A percentile compares a stretch with the other conserved stretches of the same genome.
phyloP scores from a whole-genome alignment of 83 land plant genomes.

The Diphasiastrum complanatum region DNA sequence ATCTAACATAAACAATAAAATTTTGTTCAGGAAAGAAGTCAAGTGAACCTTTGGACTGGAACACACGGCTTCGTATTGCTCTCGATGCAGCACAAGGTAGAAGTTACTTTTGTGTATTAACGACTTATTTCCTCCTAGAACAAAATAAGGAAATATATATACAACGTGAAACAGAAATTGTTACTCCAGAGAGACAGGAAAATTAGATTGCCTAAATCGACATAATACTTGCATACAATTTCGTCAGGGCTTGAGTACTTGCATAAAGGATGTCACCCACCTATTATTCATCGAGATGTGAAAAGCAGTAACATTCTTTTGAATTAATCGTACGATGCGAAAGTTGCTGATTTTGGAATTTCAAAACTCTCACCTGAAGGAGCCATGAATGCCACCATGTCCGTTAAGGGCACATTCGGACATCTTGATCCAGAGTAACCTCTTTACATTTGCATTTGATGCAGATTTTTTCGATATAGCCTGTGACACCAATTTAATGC shows the following conservation, averaged over 20 bases:
- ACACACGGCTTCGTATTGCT: conserved; percentile 10
- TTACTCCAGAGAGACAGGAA: too few relatives aligned
- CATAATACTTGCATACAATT: background rate
- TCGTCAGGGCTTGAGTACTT: conserved; percentile 20
- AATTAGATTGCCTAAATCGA: background rate
- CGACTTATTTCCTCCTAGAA: background rate
- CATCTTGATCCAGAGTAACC: too few relatives aligned
- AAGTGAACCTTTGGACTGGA: conserved; percentile 10
- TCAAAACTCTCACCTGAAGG: conserved; percentile 16
- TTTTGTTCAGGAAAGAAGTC: background rate
- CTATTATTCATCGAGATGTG: conserved; percentile 20
- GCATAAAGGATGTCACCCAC: conserved; percentile 12
- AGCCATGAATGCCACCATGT: too few relatives aligned
- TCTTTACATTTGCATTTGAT: too few relatives aligned
- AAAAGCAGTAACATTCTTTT: conserved; percentile 23
- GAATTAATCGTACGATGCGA: conserved; percentile 4
- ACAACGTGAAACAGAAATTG: too few relatives aligned
- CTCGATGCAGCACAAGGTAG: conserved; percentile 11
- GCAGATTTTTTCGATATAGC: too few relatives aligned
- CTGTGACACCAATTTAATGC: too few relatives aligned
- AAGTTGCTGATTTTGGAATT: conserved; percentile 20
- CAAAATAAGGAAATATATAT: too few relatives aligned
- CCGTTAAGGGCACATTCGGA: too few relatives aligned
- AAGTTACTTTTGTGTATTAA: background rate
- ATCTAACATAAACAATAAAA: background rate